A percentile compares a stretch with the other conserved stretches of the same genome.
These are phyloP conservation scores for Cyclocybe aegerita DNA, from an alignment of 768 basidiomycete genomes.

Conservation along the genomic window DNA sequence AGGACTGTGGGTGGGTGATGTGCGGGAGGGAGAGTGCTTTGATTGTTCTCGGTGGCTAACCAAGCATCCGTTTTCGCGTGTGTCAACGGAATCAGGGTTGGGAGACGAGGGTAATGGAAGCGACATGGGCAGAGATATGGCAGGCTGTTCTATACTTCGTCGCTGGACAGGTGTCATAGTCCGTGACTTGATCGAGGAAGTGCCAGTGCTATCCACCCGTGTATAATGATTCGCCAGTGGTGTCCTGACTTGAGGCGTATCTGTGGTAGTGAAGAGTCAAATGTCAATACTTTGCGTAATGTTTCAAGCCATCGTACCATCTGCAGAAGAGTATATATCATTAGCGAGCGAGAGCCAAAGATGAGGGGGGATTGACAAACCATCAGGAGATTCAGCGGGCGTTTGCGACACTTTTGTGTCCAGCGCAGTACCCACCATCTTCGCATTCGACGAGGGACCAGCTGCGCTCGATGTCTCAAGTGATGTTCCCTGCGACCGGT, in stretches of 20 bases:
- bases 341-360: neutral
- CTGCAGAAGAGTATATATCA: neutral
- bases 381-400: neutral
- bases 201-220: neutral
- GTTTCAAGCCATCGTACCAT: slow-evolving; percentile 10
- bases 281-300: neutral
- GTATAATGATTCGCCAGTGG: neutral
- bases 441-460: neutral
- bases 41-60: slow-evolving; percentile 5
- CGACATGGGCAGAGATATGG: neutral
- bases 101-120: neutral
- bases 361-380: neutral
- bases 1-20: neutral
- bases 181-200: no score
- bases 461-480: neutral
- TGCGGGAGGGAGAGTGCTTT: neutral
- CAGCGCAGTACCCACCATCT: neutral
- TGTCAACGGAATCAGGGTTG: slow-evolving; percentile 7
- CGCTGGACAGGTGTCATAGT: no score
- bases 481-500: slow-evolving; percentile 1
- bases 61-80: slow-evolving; percentile 12
- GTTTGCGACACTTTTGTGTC: neutral
- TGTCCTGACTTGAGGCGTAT: slow-evolving; percentile 8
- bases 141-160: no score
- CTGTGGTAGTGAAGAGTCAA: neutral